These are phyloP conservation scores for Phascolomyces articulosus DNA, from an alignment of 371 early-diverging fungal genomes.

Conservation along the genomic window DNA sequence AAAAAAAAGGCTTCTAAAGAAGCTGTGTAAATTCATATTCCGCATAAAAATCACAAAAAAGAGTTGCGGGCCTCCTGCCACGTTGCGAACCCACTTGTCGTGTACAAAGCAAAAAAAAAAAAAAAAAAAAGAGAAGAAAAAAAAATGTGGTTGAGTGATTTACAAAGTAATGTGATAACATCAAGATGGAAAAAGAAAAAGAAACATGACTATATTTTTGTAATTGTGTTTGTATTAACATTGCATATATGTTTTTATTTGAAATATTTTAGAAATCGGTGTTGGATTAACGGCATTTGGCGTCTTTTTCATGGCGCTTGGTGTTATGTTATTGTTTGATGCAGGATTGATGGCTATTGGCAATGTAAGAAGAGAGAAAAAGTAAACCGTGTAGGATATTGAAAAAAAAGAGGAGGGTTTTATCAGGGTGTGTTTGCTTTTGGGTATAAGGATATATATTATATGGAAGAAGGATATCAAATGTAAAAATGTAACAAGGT, in stretches of 20 bases:
- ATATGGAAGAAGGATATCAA: too few species aligned
- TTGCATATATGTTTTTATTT: not conserved
- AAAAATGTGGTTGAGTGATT: constrained; percentile 82
- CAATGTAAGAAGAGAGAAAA: constrained; percentile 71
- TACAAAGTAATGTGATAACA: constrained; percentile 63
- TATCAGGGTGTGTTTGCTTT: not conserved
- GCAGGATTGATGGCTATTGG: constrained; percentile 95
- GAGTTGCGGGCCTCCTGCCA: not conserved
- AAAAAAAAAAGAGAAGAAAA: not conserved
- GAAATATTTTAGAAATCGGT: constrained; percentile 80
- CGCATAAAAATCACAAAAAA: not conserved
- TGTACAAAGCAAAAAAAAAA: not conserved
- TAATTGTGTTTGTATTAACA: not conserved
- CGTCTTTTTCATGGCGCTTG: constrained; percentile 89
- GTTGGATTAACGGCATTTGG: constrained; percentile 96
- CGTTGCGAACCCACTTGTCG: not conserved
- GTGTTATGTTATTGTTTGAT: constrained; percentile 93
- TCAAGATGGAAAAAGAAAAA: not conserved
- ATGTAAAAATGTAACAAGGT: too few species aligned
- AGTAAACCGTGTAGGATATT: not conserved
- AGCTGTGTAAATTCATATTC: not conserved
- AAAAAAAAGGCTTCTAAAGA: too few species aligned
- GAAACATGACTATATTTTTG: not conserved
- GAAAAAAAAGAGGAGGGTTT: not conserved
- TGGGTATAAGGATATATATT: not conserved